phyloP scores from a whole-genome alignment of 164 flowering plant species.

The Tetracentron sinense region DNA sequence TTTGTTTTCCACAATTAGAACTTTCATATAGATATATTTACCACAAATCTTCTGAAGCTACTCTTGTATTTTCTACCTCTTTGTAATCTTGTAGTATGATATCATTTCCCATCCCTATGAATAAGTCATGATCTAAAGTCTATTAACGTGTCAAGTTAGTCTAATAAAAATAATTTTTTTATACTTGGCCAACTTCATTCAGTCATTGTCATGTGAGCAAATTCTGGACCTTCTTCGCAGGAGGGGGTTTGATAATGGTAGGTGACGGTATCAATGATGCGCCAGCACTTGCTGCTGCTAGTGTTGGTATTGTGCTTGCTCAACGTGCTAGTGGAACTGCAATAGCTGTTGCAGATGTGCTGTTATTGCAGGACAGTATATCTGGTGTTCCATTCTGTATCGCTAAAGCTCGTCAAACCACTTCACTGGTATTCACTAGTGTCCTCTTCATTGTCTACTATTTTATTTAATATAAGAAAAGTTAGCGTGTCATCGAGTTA shows the following conservation, averaged over 20 bases:
- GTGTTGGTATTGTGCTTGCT: slow-evolving; percentile 95
- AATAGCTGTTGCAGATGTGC: slow-evolving; percentile 91
- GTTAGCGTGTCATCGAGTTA: too few species aligned
- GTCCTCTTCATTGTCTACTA: not conserved
- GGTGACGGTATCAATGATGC: slow-evolving; percentile 99
- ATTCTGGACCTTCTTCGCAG: slow-evolving; percentile 32
- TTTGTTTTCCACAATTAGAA: too few species aligned
- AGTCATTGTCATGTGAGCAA: slow-evolving; percentile 1
- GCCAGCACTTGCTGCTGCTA: slow-evolving; percentile 98
- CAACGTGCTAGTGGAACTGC: slow-evolving; percentile 99
- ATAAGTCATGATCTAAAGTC: too few species aligned
- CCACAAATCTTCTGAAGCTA: too few species aligned
- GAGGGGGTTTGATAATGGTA: slow-evolving; percentile 93
- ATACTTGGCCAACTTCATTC: not conserved
- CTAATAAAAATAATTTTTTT: not conserved
- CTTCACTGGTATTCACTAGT: slow-evolving; percentile 62
- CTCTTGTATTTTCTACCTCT: too few species aligned
- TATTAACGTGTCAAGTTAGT: too few species aligned
- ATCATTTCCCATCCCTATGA: too few species aligned
- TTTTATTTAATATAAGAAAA: not conserved
- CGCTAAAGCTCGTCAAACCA: slow-evolving; percentile 91
- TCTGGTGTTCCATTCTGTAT: slow-evolving; percentile 89
- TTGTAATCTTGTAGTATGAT: too few species aligned
- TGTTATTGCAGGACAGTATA: slow-evolving; percentile 81
- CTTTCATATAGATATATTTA: too few species aligned